Evolutionary conservation across 2,329 filamentous ascomycete genomes (phyloP), one percentile per base, ranked within the genome.

Genomic region (Ceratocystis papillata): DNA sequence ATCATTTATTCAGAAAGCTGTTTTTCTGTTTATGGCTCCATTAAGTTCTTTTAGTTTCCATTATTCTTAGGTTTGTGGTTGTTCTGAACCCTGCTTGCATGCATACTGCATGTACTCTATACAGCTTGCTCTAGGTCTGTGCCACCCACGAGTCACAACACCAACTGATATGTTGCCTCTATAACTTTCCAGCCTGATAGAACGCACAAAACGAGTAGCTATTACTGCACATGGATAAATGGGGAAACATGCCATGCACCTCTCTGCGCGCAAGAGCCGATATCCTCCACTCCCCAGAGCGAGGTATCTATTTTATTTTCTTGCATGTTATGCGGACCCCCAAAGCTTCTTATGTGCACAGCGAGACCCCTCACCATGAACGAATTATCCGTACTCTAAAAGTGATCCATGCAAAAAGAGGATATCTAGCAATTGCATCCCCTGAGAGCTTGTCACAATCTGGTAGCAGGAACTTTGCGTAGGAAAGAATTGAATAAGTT

Each of bases 101-200:
- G 59, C 59, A 62, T 17, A 15, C 59, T 62, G 41, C 59, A 62
- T 62, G 59, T 46, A 62, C 59, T 59, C 55, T 59, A 59, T n/a
- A n/a, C 48, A 41, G 37, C 12, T 15, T 28, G 20, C 59, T 62
- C 59, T 62, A 33, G n/a, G 41, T 62, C 59, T 62, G 33, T 62
- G 59, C 59, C 59, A 59, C 55, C 55, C 28, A 59, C 55, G 55
- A 30, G 53, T n/a, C 55, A 37, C 28, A 59, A 59, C 55, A 59
- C 55, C 17, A 59, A 37, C 12, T 37, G 28, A 59, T 33, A 33
- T 33, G 33, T 59, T n/a, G 33, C 30, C 6, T 37, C 12, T 59
- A 59, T 37, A 30, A n/a, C n/a, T n/a, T 17, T 15, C 30, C 28
- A 30, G 30, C 33, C 28, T n/a, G 55, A 59, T 59, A 37, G 55